Base-by-base conservation (phyloP, 2,329 filamentous ascomycete species). In the Coccinonectria pachysandricola region DNA sequence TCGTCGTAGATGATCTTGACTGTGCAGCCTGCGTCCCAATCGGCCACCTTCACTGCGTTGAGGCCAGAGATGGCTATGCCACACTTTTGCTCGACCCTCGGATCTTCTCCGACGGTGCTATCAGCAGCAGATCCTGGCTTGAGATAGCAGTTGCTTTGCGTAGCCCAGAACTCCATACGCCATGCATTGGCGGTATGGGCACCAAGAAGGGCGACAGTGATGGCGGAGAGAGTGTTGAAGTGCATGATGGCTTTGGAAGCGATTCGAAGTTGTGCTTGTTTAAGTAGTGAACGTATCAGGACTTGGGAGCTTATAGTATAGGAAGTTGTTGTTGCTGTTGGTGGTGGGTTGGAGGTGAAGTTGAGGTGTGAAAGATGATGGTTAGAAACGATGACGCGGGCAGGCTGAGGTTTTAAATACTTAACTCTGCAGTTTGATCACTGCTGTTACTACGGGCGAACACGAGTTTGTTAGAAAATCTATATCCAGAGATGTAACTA, bases 101-200 rank as follows among this genome's bases (percentile, higher is more conserved):
- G 16, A 3, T 14, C 5, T 8, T 28, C 32, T 7, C 31, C 31
- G 3, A 28, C 32, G 10, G 17, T 15, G 24, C 6, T 34, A 5
- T 34, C 32, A 12, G 24, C 24, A 12, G 11, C 24, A 8, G 13
- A 12, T 8, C 17, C 17, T 26, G 8, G n/a, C 10, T 16, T 5
- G 7, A 19, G 19, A 12, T 30, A 19, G 19, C 32, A 34, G 8
- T n/a, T 16, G 7, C 31, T 34, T 12, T 34, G 32, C 3, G 32
- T 34, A n/a, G 28, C 32, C 32, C 32, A 34, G 12, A 34, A 34
- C 18, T 34, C 32, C 3, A 34, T 12, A 7, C 31, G 32, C 32
- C 32, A 34, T 11, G 28, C 32, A 5, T 34, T 34, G 21, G 32
- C 21, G 7, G 28, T 22, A 19, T 34, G 32, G 5, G 32, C 28